Evolutionary conservation across 2,329 filamentous ascomycete species (phyloP).

Genomic region (Teratosphaeria destructans): DNA sequence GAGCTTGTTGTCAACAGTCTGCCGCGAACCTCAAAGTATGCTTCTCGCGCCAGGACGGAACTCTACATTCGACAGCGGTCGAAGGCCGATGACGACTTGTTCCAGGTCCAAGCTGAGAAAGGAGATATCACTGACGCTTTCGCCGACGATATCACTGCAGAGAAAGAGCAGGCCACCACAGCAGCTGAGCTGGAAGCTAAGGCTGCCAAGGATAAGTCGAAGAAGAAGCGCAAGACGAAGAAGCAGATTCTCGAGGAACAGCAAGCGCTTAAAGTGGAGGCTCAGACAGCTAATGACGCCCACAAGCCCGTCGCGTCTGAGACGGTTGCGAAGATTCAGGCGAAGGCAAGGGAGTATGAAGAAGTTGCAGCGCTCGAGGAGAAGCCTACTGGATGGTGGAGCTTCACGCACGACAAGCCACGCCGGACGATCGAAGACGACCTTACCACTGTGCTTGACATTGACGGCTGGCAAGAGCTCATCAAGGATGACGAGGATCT

Average conservation of each 20-base stretch:
- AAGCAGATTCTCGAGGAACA: constrained; percentile 64
- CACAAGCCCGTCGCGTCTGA: constrained; percentile 21
- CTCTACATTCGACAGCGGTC: constrained; percentile 65
- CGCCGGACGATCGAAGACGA: constrained; percentile 58
- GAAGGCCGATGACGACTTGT: constrained; percentile 75
- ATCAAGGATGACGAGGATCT: constrained; percentile 62
- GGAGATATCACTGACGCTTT: constrained; percentile 25
- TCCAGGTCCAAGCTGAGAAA: constrained; percentile 50
- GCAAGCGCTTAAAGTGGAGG: constrained; percentile 44
- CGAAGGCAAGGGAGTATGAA: constrained; percentile 36
- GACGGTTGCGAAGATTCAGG: constrained; percentile 26
- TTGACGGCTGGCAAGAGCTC: constrained; percentile 59
- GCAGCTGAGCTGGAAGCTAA: constrained; percentile 19
- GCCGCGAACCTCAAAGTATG: constrained; percentile 52
- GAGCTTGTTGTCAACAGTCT: constrained; percentile 47
- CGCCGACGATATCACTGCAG: constrained; percentile 19
- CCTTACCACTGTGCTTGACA: constrained; percentile 51
- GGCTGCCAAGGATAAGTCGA: constrained; percentile 35
- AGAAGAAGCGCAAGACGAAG: constrained; percentile 62
- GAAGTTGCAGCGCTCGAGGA: constrained; percentile 32
- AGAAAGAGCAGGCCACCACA: constrained; percentile 15
- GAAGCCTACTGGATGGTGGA: constrained; percentile 45
- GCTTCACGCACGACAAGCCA: constrained; percentile 49
- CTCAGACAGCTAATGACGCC: constrained; percentile 20
- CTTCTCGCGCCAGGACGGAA: constrained; percentile 61